Conservation (phyloP, 768 basidiomycete genomes). For the Kwoniella europaea region DNA sequence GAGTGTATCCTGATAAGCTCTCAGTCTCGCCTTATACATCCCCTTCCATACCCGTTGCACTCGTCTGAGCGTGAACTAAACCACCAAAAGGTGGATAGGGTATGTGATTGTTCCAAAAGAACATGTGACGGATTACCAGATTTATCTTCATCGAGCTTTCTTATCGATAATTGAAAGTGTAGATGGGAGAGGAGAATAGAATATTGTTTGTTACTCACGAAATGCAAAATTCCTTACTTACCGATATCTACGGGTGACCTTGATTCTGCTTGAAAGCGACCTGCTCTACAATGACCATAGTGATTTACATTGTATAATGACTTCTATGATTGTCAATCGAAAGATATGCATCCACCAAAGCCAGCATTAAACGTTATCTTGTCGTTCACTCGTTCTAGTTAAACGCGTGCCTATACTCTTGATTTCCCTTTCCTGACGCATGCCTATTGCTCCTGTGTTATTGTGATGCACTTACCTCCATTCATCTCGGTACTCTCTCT, state of each 20-base stretch:
- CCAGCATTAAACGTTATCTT: no score
- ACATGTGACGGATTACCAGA: conserved; percentile 23
- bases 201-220: no score
- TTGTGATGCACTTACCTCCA: neutral
- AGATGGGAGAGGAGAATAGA: neutral
- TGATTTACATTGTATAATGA: no score
- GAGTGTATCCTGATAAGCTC: neutral
- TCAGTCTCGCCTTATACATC: conserved; percentile 27
- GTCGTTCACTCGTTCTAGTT: no score
- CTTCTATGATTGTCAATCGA: no score
- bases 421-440: neutral
- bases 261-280: no score
- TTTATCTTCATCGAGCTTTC: conserved; percentile 21
- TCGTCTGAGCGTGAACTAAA: neutral
- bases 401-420: neutral
- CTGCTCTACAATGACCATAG: no score
- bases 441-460: neutral
- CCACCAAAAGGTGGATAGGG: neutral
- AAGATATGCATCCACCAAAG: no score
- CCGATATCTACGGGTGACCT: no score
- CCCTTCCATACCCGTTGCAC: conserved; percentile 13
- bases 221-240: no score
- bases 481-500: neutral
- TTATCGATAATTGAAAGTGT: neutral
- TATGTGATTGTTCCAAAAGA: neutral